Percentiles rank a stretch among this genome's conserved stretches.
Evolutionary conservation across 1,139 yeast genomes (phyloP).

Genomic region (Scheffersomyces insectosa): DNA sequence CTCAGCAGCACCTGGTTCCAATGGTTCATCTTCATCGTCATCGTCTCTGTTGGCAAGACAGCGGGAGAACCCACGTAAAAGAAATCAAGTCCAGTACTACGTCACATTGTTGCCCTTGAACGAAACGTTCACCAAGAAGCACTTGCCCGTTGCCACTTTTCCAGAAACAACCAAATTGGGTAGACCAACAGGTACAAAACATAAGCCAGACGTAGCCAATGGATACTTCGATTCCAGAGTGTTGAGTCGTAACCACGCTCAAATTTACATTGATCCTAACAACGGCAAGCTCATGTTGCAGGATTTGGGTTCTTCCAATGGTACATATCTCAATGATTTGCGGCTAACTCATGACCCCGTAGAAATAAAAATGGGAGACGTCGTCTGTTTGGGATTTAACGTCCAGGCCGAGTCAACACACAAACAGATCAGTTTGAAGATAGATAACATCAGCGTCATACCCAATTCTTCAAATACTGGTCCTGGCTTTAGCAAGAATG

Average conservation of each 20-base stretch:
- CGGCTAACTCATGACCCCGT: slow-evolving; percentile 66
- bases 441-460: slow-evolving; percentile 68
- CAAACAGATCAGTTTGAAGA: slow-evolving; percentile 78
- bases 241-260: slow-evolving; percentile 91
- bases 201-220: slow-evolving; percentile 75
- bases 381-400: slow-evolving; percentile 87
- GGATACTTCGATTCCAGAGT: slow-evolving; percentile 96
- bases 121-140: slow-evolving; percentile 79
- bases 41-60: slow-evolving; percentile 11
- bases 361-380: slow-evolving; percentile 73
- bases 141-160: slow-evolving; percentile 71
- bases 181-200: slow-evolving; percentile 75
- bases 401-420: slow-evolving; percentile 82
- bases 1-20: neutral
- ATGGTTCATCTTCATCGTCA: slow-evolving; percentile 6
- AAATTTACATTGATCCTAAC: slow-evolving; percentile 70
- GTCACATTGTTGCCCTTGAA: slow-evolving; percentile 75
- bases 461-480: neutral
- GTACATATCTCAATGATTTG: slow-evolving; percentile 82
- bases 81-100: slow-evolving; percentile 46
- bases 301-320: slow-evolving; percentile 90
- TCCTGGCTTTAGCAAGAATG: neutral
- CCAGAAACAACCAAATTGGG: slow-evolving; percentile 90
- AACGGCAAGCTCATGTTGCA: slow-evolving; percentile 71
- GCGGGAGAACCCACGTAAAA: slow-evolving; percentile 20